Evolutionary conservation across 495 filamentous ascomycete species (phyloP).

Genomic region (Chaetomium fimeti): DNA sequence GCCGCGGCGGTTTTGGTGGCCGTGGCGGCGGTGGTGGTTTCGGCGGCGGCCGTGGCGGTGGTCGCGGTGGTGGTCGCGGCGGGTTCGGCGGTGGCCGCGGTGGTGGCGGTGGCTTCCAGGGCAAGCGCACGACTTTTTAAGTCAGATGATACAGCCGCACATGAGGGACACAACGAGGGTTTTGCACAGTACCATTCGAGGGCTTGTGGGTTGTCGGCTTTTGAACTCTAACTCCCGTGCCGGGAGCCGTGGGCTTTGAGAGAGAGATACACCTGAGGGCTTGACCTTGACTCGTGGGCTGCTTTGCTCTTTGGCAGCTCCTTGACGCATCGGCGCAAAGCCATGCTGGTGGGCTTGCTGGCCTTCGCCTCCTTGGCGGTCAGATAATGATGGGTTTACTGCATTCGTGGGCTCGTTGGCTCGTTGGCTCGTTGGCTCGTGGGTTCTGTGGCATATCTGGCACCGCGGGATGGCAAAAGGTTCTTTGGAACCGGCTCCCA

Average conservation of each 20-base stretch:
- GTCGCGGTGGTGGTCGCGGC: conserved; percentile 43
- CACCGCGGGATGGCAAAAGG: background rate
- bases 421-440: conserved; percentile 49
- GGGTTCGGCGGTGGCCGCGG: conserved; percentile 43
- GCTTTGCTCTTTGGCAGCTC: conserved; percentile 48
- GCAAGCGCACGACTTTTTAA: conserved; percentile 90
- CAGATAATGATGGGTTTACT: conserved; percentile 33
- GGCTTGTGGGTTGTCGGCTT: conserved; percentile 56
- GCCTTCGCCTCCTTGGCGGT: conserved; percentile 17
- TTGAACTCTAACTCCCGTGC: conserved; percentile 40
- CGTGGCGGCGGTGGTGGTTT: conserved; percentile 39
- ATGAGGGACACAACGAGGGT: conserved; percentile 42
- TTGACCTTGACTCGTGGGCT: conserved; percentile 49
- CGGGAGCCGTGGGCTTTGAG: conserved; percentile 51
- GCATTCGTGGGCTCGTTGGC: conserved; percentile 36
- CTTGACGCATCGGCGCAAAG: conserved; percentile 28
- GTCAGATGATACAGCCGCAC: conserved; percentile 34
- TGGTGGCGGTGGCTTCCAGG: conserved; percentile 67
- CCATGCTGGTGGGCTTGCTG: conserved; percentile 27
- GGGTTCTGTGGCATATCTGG: conserved; percentile 30
- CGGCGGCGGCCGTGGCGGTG: conserved; percentile 41
- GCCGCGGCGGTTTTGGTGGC: conserved; percentile 53
- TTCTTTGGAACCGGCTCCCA: background rate
- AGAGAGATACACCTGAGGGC: conserved; percentile 49
- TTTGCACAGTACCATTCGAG: conserved; percentile 40